Base-by-base conservation (phyloP, 106 monocot genomes). In the Dendrobium huoshanense region DNA sequence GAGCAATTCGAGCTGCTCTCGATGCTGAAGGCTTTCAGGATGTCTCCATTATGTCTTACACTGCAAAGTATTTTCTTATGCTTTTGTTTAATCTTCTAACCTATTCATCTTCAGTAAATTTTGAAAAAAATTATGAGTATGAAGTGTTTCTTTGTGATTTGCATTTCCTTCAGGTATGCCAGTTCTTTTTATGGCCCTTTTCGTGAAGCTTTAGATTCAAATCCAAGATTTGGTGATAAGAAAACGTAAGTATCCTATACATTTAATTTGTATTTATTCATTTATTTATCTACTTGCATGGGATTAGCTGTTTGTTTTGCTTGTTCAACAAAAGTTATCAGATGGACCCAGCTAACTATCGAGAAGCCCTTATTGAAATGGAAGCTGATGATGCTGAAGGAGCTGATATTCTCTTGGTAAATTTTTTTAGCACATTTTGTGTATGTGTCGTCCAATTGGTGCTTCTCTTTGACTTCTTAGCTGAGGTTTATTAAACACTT, bases 141-240 rank as follows among this genome's bases (percentile, higher is more conserved):
- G 9, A 10, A 75, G 20, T 17, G 42, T 65, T 65, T 67, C 24
- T 84, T 49, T 18, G 7, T 75, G 5, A 6, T 18, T 61, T 33
- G 15, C 75, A 67, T 47, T 77, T 74, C 64, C 1, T 70, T 81
- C 84, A 99, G 98, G 81, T 99, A 99, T 88, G 98, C 98, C 25
- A 99, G 98, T 85, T 83, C 98, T 79, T 99, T 99, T 82, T 99
- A 99, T 85, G 98, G 98, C 51, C 98, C 98, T 29, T 99, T 99
- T 78, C 91, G 98, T 84, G 98, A 99, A 91, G 98, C 98, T 67
- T 85, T 99, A 75, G 98, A 99, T 83, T 99, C 98, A 83, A 95
- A 95, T 80, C 98, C 98, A 81, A 89, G 98, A 29, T 99, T 95
- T 87, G 98, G 98, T 33, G 98, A 99, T 84, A 99, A 99, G 83